Conservation (phyloP, 2,329 filamentous ascomycete genomes). For the Curvularia verruculosa region DNA sequence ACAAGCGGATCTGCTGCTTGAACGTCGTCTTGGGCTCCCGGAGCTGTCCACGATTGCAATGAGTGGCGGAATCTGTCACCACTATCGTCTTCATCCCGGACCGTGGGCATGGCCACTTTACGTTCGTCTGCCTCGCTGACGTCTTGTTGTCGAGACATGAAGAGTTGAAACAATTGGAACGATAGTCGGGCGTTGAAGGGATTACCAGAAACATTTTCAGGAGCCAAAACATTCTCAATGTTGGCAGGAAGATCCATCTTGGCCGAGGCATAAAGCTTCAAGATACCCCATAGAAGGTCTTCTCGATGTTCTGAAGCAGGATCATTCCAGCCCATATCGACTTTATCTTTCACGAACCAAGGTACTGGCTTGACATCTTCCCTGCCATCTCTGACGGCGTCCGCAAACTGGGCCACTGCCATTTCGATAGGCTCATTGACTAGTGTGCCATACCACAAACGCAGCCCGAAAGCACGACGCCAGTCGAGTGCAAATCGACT, state of each 20-base stretch:
- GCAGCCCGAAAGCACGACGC: conserved; percentile 89
- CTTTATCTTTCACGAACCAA: conserved; percentile 69
- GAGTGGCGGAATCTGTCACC: conserved; percentile 26
- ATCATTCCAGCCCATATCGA: conserved; percentile 66
- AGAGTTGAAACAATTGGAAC: conserved; percentile 79
- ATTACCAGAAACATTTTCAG: conserved; percentile 76
- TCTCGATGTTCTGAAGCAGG: conserved; percentile 65
- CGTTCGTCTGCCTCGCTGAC: conserved; percentile 33
- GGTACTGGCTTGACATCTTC: conserved; percentile 74
- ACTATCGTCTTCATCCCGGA: conserved; percentile 25
- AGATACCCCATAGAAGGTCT: conserved; percentile 84
- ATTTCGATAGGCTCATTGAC: conserved; percentile 71
- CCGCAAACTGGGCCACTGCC: conserved; percentile 74
- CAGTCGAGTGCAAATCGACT: conserved; percentile 86
- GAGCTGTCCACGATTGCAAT: conserved; percentile 40
- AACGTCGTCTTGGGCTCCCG: conserved; percentile 52
- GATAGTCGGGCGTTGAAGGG: conserved; percentile 76
- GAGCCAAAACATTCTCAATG: conserved; percentile 74
- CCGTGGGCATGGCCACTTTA: conserved; percentile 41
- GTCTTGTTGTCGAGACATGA: conserved; percentile 44
- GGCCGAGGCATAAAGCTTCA: conserved; percentile 79
- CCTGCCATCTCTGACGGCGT: conserved; percentile 72
- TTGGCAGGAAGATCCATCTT: conserved; percentile 50
- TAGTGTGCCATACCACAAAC: conserved; percentile 84
- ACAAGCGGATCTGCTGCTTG: conserved; percentile 64